These are phyloP conservation scores for Uncinocarpus reesii DNA, from an alignment of 2,329 filamentous ascomycete species.

Conservation along the genomic window DNA sequence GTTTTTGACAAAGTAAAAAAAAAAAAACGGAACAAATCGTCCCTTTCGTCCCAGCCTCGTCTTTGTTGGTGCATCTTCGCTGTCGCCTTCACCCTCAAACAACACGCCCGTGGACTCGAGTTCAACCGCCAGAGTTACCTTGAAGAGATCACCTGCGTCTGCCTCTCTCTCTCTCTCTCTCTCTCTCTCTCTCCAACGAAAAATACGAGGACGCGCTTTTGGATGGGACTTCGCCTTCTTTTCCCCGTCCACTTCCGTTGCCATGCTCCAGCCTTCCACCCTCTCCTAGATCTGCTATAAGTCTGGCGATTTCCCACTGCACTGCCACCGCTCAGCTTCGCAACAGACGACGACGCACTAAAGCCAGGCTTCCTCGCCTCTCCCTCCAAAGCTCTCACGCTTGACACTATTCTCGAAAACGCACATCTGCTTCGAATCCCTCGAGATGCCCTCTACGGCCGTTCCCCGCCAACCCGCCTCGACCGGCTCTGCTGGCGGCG, in stretches of 20 bases:
- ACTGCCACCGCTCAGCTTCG: background rate
- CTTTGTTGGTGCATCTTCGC: too few relatives aligned
- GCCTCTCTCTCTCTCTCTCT: background rate
- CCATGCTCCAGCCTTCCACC: background rate
- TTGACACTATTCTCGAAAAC: background rate
- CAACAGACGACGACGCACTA: background rate
- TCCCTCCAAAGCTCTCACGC: background rate
- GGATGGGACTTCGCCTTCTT: background rate
- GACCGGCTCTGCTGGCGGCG: conserved; percentile 18
- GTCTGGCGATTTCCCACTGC: background rate
- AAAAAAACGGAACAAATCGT: too few relatives aligned
- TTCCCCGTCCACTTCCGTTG: background rate
- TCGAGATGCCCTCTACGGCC: conserved; percentile 31
- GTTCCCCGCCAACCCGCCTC: conserved; percentile 27
- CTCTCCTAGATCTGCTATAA: background rate
- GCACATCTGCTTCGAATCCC: background rate
- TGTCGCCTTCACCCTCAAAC: too few relatives aligned
- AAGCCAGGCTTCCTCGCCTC: background rate
- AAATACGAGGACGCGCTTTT: background rate
- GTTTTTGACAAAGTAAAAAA: too few relatives aligned
- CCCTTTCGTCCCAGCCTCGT: too few relatives aligned
- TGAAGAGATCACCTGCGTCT: too few relatives aligned
- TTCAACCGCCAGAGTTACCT: too few relatives aligned
- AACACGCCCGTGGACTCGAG: too few relatives aligned
- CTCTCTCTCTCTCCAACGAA: background rate